These are phyloP conservation scores for Pythium rhizo-oryzae DNA, from an alignment of 352 stramenopile species.

Conservation along the genomic window DNA sequence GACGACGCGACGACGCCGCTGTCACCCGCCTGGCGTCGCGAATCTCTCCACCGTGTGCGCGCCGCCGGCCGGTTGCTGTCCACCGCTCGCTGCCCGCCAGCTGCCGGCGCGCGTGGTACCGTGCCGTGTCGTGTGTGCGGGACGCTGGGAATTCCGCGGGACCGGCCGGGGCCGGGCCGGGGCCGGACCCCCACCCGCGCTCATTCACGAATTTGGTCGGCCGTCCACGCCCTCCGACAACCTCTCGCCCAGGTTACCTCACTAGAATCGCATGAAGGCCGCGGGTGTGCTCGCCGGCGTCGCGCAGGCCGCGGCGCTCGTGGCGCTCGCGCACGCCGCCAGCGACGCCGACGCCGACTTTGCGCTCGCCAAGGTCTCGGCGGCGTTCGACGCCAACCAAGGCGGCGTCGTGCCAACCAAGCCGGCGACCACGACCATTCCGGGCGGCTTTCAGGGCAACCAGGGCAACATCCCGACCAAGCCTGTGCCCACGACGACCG, in stretches of 20 bases:
- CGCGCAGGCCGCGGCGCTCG: conserved; percentile 10
- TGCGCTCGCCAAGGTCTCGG: conserved; percentile 5
- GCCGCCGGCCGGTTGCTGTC: background rate
- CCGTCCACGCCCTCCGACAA: background rate
- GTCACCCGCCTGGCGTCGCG: background rate
- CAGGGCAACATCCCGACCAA: conserved; percentile 14
- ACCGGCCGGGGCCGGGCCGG: background rate
- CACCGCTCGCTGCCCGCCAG: background rate
- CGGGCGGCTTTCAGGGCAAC: conserved; percentile 7
- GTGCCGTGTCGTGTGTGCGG: background rate
- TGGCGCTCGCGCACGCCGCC: conserved; percentile 13
- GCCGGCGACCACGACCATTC: conserved; percentile 1
- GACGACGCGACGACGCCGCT: conserved; percentile 6
- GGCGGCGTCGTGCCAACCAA: background rate
- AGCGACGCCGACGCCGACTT: conserved; percentile 6
- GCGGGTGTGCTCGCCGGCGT: conserved; percentile 9
- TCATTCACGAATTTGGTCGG: conserved; percentile 22
- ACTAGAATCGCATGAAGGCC: conserved; percentile 7
- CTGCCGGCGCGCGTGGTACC: background rate
- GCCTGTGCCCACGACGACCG: conserved; percentile 3
- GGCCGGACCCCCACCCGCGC: background rate
- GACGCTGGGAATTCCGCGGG: background rate
- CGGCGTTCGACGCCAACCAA: conserved; percentile 2
- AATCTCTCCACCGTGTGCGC: background rate
- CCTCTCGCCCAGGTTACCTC: conserved; percentile 5